Percentiles rank a stretch among this genome's conserved stretches.
Evolutionary conservation across 106 monocot genomes (phyloP).

Genomic region (Vanilla planifolia): DNA sequence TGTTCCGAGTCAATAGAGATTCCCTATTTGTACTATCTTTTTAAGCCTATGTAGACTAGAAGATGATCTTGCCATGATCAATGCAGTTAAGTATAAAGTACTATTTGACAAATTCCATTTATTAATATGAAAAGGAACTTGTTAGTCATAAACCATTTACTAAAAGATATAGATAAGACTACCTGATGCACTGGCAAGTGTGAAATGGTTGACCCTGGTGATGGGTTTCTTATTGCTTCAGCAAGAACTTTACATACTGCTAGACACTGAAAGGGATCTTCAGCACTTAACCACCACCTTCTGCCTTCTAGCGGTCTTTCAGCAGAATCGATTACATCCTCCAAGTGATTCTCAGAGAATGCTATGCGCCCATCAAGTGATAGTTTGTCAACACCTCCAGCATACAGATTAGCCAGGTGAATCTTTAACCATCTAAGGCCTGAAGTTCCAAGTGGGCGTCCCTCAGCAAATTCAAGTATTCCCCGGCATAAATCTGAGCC

Average conservation of each 20-base stretch:
- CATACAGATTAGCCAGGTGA: slow-evolving; percentile 90
- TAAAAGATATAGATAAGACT: not conserved
- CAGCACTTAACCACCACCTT: slow-evolving; percentile 83
- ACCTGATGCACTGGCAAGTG: slow-evolving; percentile 89
- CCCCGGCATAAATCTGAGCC: slow-evolving; percentile 89
- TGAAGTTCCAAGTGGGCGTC: slow-evolving; percentile 58
- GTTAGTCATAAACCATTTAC: not conserved
- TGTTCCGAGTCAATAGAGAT: too few relatives aligned
- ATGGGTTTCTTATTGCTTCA: slow-evolving; percentile 69
- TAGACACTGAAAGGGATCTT: slow-evolving; percentile 92
- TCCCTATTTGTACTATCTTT: too few relatives aligned
- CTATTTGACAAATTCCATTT: too few relatives aligned
- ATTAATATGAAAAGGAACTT: not conserved
- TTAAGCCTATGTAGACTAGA: too few relatives aligned
- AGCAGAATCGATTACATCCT: slow-evolving; percentile 87
- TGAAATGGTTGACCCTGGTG: slow-evolving; percentile 69
- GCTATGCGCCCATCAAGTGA: slow-evolving; percentile 71
- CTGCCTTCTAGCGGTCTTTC: slow-evolving; percentile 83
- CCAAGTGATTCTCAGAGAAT: slow-evolving; percentile 71
- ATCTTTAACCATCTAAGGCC: slow-evolving; percentile 86
- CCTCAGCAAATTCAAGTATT: slow-evolving; percentile 79
- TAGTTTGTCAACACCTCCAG: slow-evolving; percentile 78
- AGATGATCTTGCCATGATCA: too few relatives aligned
- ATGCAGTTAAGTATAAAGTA: too few relatives aligned
- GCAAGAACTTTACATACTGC: slow-evolving; percentile 87